These are phyloP conservation scores for Magnolia sinica DNA, from an alignment of 164 flowering plant species.

Conservation along the genomic window DNA sequence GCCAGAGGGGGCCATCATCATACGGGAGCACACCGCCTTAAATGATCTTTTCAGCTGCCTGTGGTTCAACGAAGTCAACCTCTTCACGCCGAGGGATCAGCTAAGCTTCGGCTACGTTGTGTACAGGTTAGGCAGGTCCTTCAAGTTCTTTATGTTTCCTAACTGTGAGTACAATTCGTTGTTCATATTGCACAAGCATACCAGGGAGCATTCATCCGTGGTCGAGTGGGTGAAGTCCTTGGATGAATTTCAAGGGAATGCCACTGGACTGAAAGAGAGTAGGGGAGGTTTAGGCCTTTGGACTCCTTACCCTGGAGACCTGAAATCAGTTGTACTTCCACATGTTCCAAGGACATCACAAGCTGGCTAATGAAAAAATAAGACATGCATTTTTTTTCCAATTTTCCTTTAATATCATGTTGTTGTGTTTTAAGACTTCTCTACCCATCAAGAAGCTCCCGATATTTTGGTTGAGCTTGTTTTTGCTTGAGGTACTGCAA, in stretches of 20 bases:
- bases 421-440: neutral
- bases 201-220: constrained; percentile 83
- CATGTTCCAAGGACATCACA: constrained; percentile 73
- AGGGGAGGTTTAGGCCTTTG: constrained; percentile 93
- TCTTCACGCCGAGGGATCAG: constrained; percentile 96
- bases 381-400: neutral
- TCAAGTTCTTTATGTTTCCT: constrained; percentile 88
- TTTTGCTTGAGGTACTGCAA: neutral
- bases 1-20: constrained; percentile 94
- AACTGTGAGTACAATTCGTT: constrained; percentile 91
- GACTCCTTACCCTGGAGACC: constrained; percentile 90
- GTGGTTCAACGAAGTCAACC: constrained; percentile 97
- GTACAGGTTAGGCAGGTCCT: constrained; percentile 60
- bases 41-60: constrained; percentile 86
- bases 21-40: constrained; percentile 82
- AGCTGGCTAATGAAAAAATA: constrained; percentile 63
- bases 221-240: constrained; percentile 83
- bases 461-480: neutral
- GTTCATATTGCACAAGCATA: constrained; percentile 80
- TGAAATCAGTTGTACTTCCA: constrained; percentile 59
- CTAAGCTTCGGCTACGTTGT: constrained; percentile 94
- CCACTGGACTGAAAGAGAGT: constrained; percentile 62
- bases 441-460: neutral
- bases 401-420: neutral
- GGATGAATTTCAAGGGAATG: constrained; percentile 50